Base-by-base conservation (phyloP, 768 basidiomycete species). In the Tremella yokohamensis region DNA sequence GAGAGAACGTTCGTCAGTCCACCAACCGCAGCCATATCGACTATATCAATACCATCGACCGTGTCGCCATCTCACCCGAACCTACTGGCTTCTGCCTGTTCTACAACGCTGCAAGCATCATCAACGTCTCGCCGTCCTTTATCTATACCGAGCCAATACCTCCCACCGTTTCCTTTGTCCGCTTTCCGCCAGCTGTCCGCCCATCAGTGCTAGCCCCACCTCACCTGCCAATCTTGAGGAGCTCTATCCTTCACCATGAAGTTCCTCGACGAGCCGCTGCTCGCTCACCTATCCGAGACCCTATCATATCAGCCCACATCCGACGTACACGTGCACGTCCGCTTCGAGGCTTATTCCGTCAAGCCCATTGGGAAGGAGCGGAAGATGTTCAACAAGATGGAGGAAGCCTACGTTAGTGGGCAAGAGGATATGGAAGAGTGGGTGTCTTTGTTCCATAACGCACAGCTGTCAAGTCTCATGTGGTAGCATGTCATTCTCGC, bases 321-420 rank as follows among this genome's bases (percentile, higher is more conserved):
- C 9, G 77, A 78, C 77, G 90, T 89, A 76, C 83, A 85, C 3
- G 90, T 94, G 7, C 86, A 90, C 78, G 90, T 90, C 45, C 84
- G 91, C 64, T 86, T 98, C 77, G 94, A 97, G 78, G 93, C 90
- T 0, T 99, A 97, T 81, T 89, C 88, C 72, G 92, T 90, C 83
- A 99, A 99, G 83, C 87, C 92, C 78, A 87, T 96, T 78, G 89
- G 90, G 67, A 87, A 89, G 70, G 96, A 99, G 82, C 90, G 92
- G 84, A 89, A 88, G 76, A 87, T 97, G 77, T 91, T 91, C 83
- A 90, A 89, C 73, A 81, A 85, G 9, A 86, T 98, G 79, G 93
- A 98, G 76, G 83, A 84, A 67, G 86, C 87, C 26, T 91, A 97
- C 80, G 81, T 87, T 63, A 87, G 89, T 34, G 78, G 79, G 49